Conservation (phyloP, 2,329 filamentous ascomycete genomes). For the Botrytis elliptica region DNA sequence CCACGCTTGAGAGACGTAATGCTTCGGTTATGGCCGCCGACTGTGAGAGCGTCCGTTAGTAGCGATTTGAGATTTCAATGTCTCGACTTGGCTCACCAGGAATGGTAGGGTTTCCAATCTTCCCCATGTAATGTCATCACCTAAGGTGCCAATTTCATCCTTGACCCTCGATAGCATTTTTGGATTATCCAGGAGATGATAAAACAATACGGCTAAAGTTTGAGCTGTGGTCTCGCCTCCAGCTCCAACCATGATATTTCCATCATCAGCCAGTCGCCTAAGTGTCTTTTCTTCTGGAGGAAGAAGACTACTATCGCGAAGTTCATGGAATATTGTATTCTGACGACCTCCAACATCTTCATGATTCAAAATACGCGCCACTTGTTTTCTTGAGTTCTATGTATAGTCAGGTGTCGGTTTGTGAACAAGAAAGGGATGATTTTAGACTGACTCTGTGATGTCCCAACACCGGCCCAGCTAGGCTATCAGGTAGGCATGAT, state of each 20-base stretch:
- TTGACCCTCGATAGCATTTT: slow-evolving; percentile 37
- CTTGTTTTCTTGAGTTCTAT: slow-evolving; percentile 28
- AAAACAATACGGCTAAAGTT: slow-evolving; percentile 40
- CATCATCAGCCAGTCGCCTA: slow-evolving; percentile 40
- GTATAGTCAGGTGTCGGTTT: slow-evolving; percentile 41
- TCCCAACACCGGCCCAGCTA: slow-evolving; percentile 20
- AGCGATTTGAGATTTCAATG: neutral
- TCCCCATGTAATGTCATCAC: slow-evolving; percentile 8
- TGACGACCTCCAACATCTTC: slow-evolving; percentile 7
- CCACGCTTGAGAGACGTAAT: slow-evolving; percentile 14
- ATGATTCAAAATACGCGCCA: slow-evolving; percentile 21
- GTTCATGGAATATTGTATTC: slow-evolving; percentile 35
- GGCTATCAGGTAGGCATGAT: slow-evolving; percentile 8
- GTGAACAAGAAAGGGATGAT: neutral
- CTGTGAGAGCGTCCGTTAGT: neutral
- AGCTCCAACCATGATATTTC: slow-evolving; percentile 37
- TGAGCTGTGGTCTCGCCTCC: slow-evolving; percentile 43
- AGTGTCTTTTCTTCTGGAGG: slow-evolving; percentile 40
- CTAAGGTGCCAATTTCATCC: slow-evolving; percentile 34
- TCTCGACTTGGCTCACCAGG: neutral
- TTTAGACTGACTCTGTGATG: slow-evolving; percentile 9
- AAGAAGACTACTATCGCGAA: slow-evolving; percentile 34
- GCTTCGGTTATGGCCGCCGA: slow-evolving; percentile 6
- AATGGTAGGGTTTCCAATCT: slow-evolving; percentile 12
- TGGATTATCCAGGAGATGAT: slow-evolving; percentile 41